phyloP scores from a whole-genome alignment of 257 asterid species.

The Craterostigma plantagineum region DNA sequence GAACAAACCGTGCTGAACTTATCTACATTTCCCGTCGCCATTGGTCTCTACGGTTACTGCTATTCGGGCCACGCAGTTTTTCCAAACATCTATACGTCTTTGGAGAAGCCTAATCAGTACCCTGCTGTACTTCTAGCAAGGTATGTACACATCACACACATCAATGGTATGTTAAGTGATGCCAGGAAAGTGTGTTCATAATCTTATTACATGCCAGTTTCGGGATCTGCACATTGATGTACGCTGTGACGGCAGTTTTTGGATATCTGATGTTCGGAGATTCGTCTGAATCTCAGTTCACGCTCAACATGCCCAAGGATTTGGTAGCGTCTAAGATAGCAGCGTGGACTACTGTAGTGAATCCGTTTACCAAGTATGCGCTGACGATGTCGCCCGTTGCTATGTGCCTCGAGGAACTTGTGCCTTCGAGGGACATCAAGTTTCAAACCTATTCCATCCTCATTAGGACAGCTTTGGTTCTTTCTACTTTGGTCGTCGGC shows the following conservation, averaged over 20 bases:
- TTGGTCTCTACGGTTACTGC: conserved; percentile 90
- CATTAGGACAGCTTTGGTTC: conserved; percentile 56
- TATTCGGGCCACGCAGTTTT: conserved; percentile 92
- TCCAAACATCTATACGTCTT: conserved; percentile 78
- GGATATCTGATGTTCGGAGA: conserved; percentile 86
- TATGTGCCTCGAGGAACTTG: conserved; percentile 77
- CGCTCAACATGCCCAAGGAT: conserved; percentile 76
- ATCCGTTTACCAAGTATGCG: conserved; percentile 86
- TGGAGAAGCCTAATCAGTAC: conserved; percentile 65
- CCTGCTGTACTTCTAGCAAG: conserved; percentile 63
- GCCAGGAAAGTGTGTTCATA: too few species aligned
- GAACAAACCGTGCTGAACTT: conserved; percentile 38
- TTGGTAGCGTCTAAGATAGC: conserved; percentile 73
- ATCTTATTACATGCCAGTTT: conserved; percentile 28
- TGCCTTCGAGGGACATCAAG: conserved; percentile 40
- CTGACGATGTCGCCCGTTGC: conserved; percentile 88
- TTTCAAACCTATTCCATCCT: conserved; percentile 42
- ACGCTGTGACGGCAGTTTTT: conserved; percentile 54
- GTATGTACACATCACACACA: conserved; percentile 12
- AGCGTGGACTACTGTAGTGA: conserved; percentile 87
- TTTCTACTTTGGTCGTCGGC: conserved; percentile 66
- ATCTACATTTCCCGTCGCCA: conserved; percentile 77
- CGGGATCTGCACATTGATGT: conserved; percentile 55
- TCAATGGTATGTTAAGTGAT: too few species aligned
- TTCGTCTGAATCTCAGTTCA: conserved; percentile 69